A percentile compares a stretch with the other conserved stretches of the same genome.
Conservation (phyloP, 129 eudicot species). For the Pulicaria dysenterica region DNA sequence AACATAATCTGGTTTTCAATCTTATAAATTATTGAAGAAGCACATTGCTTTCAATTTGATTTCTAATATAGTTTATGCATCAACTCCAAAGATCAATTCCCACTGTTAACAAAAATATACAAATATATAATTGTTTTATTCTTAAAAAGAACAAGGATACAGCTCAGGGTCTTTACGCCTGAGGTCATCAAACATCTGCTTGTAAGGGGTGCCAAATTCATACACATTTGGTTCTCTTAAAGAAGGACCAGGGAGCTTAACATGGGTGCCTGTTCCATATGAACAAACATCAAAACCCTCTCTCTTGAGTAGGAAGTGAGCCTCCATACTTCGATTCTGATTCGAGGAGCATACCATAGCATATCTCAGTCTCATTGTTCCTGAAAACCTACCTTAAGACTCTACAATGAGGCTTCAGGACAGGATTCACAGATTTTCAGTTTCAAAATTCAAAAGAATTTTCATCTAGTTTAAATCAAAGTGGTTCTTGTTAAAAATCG, state of each 20-base stretch:
- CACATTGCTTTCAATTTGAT: too few species aligned
- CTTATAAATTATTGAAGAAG: too few species aligned
- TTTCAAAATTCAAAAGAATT: neutral
- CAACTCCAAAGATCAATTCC: too few species aligned
- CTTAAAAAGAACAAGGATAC: slow-evolving; percentile 41
- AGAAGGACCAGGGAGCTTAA: slow-evolving; percentile 94
- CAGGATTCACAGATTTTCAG: neutral
- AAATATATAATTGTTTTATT: neutral
- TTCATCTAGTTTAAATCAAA: neutral
- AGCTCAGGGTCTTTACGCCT: slow-evolving; percentile 89
- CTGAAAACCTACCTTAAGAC: neutral
- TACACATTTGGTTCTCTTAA: slow-evolving; percentile 86
- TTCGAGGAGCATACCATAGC: slow-evolving; percentile 92
- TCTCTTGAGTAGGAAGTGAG: slow-evolving; percentile 72
- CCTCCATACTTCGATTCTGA: slow-evolving; percentile 93
- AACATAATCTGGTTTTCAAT: neutral
- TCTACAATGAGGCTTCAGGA: neutral
- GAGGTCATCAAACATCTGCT: slow-evolving; percentile 86
- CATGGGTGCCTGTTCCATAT: slow-evolving; percentile 90
- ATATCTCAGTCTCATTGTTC: slow-evolving; percentile 42
- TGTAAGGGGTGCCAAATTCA: slow-evolving; percentile 93
- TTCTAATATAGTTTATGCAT: too few species aligned
- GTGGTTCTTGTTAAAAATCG: neutral
- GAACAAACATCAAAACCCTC: slow-evolving; percentile 88
- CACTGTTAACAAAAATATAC: neutral